A percentile compares a stretch with the other conserved stretches of the same genome.
These are phyloP conservation scores for Solanum aculeatissimum DNA, from an alignment of 305 asterid genomes.

Conservation along the genomic window DNA sequence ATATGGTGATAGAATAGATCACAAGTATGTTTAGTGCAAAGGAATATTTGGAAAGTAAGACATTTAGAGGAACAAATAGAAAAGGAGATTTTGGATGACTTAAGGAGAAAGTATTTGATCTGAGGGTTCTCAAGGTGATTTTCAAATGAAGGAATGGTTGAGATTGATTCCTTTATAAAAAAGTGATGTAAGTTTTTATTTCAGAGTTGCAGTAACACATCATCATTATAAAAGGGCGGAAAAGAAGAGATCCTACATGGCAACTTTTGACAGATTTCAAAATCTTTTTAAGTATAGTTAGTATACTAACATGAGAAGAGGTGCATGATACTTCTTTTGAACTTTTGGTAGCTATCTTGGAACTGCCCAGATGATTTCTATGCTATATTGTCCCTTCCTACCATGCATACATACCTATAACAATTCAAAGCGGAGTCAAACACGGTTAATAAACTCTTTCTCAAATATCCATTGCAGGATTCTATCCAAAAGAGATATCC, in stretches of 20 bases:
- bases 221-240: not conserved
- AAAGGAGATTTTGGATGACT: too few relatives aligned
- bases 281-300: too few relatives aligned
- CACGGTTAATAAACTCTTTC: not conserved
- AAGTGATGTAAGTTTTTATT: too few relatives aligned
- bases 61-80: too few relatives aligned
- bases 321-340: not conserved
- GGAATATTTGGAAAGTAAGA: too few relatives aligned
- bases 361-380: not conserved
- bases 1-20: too few relatives aligned
- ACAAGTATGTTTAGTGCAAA: too few relatives aligned
- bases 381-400: not conserved
- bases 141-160: too few relatives aligned
- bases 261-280: not conserved
- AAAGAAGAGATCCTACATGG: not conserved
- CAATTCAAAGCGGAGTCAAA: not conserved
- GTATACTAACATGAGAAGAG: not conserved
- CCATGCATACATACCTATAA: not conserved
- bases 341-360: not conserved
- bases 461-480: not conserved
- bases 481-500: not conserved
- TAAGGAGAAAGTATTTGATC: too few relatives aligned
- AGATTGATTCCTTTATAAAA: too few relatives aligned
- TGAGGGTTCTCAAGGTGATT: too few relatives aligned
- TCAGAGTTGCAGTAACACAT: not conserved